A percentile compares a stretch with the other conserved stretches of the same genome.
phyloP scores from a whole-genome alignment of 192 early-diverging fungal species.

The Backusella psychrophila region DNA sequence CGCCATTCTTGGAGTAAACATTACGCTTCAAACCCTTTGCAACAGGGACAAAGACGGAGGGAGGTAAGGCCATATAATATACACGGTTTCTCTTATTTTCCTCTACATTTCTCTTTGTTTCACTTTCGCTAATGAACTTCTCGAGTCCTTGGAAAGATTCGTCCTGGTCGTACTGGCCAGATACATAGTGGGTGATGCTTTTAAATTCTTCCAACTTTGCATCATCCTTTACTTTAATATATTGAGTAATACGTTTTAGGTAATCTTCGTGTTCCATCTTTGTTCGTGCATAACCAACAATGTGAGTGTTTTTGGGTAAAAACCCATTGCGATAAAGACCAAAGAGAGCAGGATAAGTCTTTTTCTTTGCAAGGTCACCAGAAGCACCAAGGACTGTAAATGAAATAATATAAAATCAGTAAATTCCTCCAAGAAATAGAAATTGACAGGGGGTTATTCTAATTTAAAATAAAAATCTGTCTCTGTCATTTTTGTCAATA shows the following conservation, averaged over 20 bases:
- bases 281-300: constrained; percentile 93
- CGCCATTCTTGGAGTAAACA: constrained; percentile 61
- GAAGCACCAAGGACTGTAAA: constrained; percentile 77
- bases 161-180: constrained; percentile 82
- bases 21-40: constrained; percentile 68
- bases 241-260: constrained; percentile 63
- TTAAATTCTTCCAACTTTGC: constrained; percentile 61
- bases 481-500: background rate
- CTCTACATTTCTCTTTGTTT: constrained; percentile 36
- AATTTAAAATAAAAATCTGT: background rate
- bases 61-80: constrained; percentile 97
- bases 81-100: constrained; percentile 63
- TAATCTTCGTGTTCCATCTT: constrained; percentile 76
- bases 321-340: constrained; percentile 85
- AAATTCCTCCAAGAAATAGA: background rate
- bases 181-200: constrained; percentile 68
- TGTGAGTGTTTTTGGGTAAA: constrained; percentile 68
- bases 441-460: background rate
- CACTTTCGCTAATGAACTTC: constrained; percentile 56
- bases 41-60: constrained; percentile 91
- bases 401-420: background rate
- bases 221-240: constrained; percentile 67
- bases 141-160: constrained; percentile 69
- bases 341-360: constrained; percentile 96
- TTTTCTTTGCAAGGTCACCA: constrained; percentile 97